Percentiles rank a stretch among this genome's conserved stretches.
Conservation (phyloP, 257 asterid species). For the Solanum boliviense region DNA sequence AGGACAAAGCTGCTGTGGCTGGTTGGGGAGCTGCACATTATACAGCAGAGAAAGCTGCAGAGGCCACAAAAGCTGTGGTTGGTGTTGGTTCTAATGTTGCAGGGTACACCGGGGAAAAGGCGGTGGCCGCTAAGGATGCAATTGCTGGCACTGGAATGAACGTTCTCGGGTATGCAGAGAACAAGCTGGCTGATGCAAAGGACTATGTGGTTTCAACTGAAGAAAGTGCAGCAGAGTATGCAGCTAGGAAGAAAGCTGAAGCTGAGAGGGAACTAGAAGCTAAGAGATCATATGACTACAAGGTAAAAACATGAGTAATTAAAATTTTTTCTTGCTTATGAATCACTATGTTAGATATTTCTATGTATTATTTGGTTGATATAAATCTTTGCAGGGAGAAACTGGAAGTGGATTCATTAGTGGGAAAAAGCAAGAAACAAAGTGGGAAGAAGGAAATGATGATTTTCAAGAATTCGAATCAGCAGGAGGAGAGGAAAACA, state of each 20-base stretch:
- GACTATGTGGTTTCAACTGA: slow-evolving; percentile 43
- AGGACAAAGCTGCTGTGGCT: slow-evolving; percentile 47
- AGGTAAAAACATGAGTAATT: slow-evolving; percentile 12
- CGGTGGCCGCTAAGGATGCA: slow-evolving; percentile 38
- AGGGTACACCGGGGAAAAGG: slow-evolving; percentile 39
- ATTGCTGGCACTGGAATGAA: slow-evolving; percentile 55
- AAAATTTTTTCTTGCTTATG: neutral
- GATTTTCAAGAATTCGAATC: neutral
- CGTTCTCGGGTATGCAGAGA: slow-evolving; percentile 23
- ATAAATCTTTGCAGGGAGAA: neutral
- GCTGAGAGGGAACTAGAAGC: slow-evolving; percentile 26
- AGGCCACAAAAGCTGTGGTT: slow-evolving; percentile 43
- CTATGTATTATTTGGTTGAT: no score
- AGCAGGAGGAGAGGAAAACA: neutral
- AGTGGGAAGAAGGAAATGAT: neutral
- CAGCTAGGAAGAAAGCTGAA: slow-evolving; percentile 55
- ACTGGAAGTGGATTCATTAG: neutral
- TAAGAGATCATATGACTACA: slow-evolving; percentile 2
- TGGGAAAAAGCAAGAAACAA: neutral
- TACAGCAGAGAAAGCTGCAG: slow-evolving; percentile 49
- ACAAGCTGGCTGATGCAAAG: slow-evolving; percentile 46
- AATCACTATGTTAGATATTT: neutral
- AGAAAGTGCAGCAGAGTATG: slow-evolving; percentile 54
- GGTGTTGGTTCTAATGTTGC: slow-evolving; percentile 43
- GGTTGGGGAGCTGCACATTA: slow-evolving; percentile 83